Base-by-base conservation (phyloP, 2,329 filamentous ascomycete species). In the Botrytis hyacinthi region DNA sequence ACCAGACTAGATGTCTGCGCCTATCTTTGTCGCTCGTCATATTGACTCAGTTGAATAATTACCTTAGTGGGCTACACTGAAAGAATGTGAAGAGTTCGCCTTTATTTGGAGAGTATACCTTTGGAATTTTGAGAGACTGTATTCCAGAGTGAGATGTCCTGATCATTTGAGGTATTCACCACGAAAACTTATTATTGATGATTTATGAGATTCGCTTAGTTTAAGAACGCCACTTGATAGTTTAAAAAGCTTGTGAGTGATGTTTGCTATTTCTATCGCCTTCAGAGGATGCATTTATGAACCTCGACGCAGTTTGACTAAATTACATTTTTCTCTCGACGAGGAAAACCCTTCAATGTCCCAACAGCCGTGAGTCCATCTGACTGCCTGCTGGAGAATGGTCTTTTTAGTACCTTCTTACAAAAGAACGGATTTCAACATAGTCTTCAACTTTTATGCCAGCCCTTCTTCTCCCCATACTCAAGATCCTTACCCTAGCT, bases 391-490 rank as follows among this genome's bases (percentile, higher is more conserved):
- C n/a, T 18, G 54, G n/a, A 18, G 1, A 57, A 29, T 4, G 18
- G 16, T 51, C 26, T 10, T 14, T n/a, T 3, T 26, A 51, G 32
- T 10, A 42, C 3, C 14, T 32, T 18, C 18, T 32, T n/a, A 2
- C 5, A 22, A 22, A 46, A 9, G 18, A 22, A 2, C 7, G 44
- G 7, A 8, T 3, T 20, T 46, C 4, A 18, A 2, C 60, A 42
- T 14, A 3, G 2, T 29, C 12, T 29, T 12, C 40, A 44, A 63
- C 42, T 4, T 3, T 14, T 1, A 5, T 29, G 18, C 16, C 18
- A 35, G n/a, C 3, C 8, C 29, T 3, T 12, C 46, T 46, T 29
- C 8, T 14, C n/a, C 1, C 8, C 8, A 4, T 1, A 5, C 2
- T 7, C 14, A 7, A 3, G 32, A 65, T 65, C 0, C 1, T 46